Conservation (phyloP, 2,329 filamentous ascomycete species). For the Alternaria tenuissima region DNA sequence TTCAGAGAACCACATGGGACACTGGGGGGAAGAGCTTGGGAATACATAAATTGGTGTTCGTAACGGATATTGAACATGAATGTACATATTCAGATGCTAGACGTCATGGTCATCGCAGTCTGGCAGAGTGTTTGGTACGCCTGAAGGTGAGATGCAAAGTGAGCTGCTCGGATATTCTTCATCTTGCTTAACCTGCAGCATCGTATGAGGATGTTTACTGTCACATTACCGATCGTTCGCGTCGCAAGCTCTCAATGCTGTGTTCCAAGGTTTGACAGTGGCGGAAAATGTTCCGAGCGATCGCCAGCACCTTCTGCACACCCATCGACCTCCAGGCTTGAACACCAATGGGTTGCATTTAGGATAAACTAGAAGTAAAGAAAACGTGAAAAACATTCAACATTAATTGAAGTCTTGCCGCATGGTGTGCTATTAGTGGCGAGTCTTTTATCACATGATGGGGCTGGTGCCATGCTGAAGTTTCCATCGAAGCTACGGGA, state of each 20-base stretch:
- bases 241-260: not conserved
- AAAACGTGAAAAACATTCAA: not conserved
- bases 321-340: not conserved
- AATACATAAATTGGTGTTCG: not conserved
- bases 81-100: not conserved
- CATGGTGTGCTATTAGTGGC: not conserved
- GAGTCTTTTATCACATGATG: slow-evolving; percentile 14
- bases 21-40: not conserved
- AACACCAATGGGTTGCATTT: not conserved
- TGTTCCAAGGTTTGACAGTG: not conserved
- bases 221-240: not conserved
- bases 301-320: not conserved
- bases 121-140: not conserved
- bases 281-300: not conserved
- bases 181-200: not conserved
- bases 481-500: slow-evolving; percentile 16
- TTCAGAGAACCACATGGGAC: not conserved
- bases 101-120: not conserved
- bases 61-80: not conserved
- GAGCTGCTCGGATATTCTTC: not conserved
- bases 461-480: slow-evolving; percentile 12
- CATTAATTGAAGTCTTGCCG: not conserved
- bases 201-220: not conserved
- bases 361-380: not conserved
- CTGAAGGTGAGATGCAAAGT: not conserved